A percentile compares a stretch with the other conserved stretches of the same genome.
phyloP scores from a whole-genome alignment of 2,329 filamentous ascomycete species.

The Penicillium sp. region DNA sequence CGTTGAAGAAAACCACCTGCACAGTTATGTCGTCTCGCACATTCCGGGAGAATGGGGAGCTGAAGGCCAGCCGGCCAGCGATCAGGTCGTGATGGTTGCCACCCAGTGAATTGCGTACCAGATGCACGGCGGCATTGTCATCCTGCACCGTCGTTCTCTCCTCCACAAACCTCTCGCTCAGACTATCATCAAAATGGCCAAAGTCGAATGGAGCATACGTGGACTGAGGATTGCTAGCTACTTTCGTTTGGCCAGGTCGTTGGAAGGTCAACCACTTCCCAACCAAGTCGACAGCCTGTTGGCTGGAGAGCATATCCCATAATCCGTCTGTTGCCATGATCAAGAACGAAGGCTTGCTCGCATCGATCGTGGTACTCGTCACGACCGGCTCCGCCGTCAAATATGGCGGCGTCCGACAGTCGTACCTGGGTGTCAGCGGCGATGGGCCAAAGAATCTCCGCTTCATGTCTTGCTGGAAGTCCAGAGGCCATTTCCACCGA shows the following conservation, averaged over 20 bases:
- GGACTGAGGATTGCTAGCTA: constrained; percentile 29
- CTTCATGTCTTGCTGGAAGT: constrained; percentile 45
- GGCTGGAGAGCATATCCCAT: constrained; percentile 60
- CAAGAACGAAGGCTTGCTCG: constrained; percentile 54
- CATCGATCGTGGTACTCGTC: constrained; percentile 54
- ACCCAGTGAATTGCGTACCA: constrained; percentile 54
- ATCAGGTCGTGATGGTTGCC: constrained; percentile 43
- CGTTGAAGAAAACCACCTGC: constrained; percentile 46
- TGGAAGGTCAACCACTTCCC: constrained; percentile 52
- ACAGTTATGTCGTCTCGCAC: constrained; percentile 53
- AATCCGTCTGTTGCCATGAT: constrained; percentile 67
- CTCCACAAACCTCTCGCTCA: constrained; percentile 35
- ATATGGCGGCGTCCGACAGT: constrained; percentile 58
- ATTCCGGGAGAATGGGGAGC: constrained; percentile 32
- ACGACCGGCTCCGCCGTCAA: constrained; percentile 65
- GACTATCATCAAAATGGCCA: constrained; percentile 17
- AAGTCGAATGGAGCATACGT: constrained; percentile 23
- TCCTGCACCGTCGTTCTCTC: constrained; percentile 52
- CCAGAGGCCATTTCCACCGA: constrained; percentile 63
- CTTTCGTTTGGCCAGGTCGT: constrained; percentile 34
- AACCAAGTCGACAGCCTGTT: constrained; percentile 58
- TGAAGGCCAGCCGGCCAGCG: constrained; percentile 29
- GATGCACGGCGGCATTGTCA: constrained; percentile 52
- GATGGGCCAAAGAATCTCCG: constrained; percentile 40
- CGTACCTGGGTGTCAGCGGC: constrained; percentile 39